phyloP scores from a whole-genome alignment of 805 yeast species.

The Kazachstania bromeliacearum region DNA sequence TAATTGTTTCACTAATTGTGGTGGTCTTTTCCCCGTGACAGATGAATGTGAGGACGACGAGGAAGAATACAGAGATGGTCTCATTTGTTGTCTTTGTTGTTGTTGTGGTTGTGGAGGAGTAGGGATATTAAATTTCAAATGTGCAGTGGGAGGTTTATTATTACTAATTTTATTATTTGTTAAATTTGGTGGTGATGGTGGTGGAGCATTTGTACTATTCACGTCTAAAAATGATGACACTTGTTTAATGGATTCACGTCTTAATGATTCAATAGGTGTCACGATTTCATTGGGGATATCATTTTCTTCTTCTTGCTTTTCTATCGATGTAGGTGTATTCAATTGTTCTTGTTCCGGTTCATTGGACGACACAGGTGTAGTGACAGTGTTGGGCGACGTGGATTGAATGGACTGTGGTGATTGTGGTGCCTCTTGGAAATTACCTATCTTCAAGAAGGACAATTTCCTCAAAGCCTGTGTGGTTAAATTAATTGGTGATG shows the following conservation, averaged over 20 bases:
- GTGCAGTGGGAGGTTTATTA: not conserved
- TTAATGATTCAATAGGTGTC: not conserved
- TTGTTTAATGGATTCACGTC: too few species aligned
- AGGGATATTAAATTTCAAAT: too few species aligned
- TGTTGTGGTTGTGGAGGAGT: not conserved
- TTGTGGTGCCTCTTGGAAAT: too few species aligned
- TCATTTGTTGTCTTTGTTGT: not conserved
- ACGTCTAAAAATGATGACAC: too few species aligned
- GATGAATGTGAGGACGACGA: not conserved
- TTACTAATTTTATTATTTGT: conserved; percentile 1
- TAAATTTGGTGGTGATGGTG: not conserved
- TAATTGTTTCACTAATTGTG: conserved; percentile 47
- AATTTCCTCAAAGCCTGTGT: conserved; percentile 33
- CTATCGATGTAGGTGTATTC: too few species aligned
- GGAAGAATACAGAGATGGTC: not conserved
- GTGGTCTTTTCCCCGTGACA: too few species aligned
- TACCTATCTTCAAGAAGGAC: conserved; percentile 19
- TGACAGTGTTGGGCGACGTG: not conserved
- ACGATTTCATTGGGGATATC: too few species aligned
- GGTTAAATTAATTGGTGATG: conserved; percentile 29
- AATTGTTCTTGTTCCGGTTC: too few species aligned
- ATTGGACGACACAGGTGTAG: not conserved
- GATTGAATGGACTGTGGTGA: too few species aligned
- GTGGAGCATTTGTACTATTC: not conserved
- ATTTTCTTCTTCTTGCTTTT: too few species aligned